Base-by-base conservation (phyloP, 2,329 filamentous ascomycete genomes). In the Grosmannia serpens region DNA sequence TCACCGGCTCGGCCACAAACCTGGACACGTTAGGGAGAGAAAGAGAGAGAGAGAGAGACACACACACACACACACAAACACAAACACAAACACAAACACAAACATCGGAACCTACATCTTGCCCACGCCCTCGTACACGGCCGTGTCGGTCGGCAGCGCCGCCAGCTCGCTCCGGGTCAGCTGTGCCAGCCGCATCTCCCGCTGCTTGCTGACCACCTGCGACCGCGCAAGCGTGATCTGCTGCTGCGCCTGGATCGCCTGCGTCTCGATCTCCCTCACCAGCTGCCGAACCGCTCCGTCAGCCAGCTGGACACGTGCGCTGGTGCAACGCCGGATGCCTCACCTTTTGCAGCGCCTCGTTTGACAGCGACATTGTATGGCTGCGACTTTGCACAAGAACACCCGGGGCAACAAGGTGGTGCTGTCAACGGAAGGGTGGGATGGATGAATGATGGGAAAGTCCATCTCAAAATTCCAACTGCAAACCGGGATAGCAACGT, bases 291-390 rank as follows among this genome's bases (percentile, higher is more conserved):
- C 27, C 15, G 26, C 33, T 20, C 17, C 44, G 35, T 54, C 41
- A 52, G 58, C n/a, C 20, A 56, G 27, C 44, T 58, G 35, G 38
- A 47, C 27, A 53, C 35, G 10, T 53, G n/a, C 33, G 24, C 47
- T 3, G 24, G 6, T 17, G 6, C 20, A 10, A n/a, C 15, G 7
- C 47, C 15, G 11, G 41, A 31, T 5, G 22, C n/a, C 73, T 62
- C 70, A 92, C 92, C 86, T 96, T 96, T 71, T 96, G 89, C 64
- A 97, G 78, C 60, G 91, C 91, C 75, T 95, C 89, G 68, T 95
- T 96, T 57, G 91, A 87, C 66, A 97, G 94, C 58, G 92, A 89
- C 92, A 97, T 96, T 31, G 22, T 60, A 59, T 17, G 29, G 20
- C 51, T 17, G 50, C 33, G 33, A 17, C 24, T 44, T 9, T 11